These are phyloP conservation scores for Diaporthe sp. DNA, from an alignment of 2,329 filamentous ascomycete species.

Conservation along the genomic window DNA sequence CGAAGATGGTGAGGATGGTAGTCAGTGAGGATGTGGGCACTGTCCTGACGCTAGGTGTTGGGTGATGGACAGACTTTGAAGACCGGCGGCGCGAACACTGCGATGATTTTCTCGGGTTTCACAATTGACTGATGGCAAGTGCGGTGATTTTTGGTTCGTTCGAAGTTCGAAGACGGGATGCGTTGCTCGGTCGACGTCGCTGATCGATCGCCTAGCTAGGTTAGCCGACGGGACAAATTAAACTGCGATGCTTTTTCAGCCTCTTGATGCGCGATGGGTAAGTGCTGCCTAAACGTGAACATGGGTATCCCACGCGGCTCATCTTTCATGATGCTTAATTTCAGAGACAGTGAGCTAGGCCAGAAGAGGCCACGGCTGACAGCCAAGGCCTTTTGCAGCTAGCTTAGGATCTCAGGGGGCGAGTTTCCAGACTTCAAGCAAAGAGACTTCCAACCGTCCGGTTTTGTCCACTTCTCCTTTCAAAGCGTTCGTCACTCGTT, in stretches of 20 bases:
- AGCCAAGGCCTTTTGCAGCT: not conserved
- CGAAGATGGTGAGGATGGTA: not conserved
- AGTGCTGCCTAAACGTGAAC: not conserved
- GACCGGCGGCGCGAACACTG: not conserved
- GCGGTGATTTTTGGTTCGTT: not conserved
- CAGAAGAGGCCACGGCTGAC: conserved; percentile 5
- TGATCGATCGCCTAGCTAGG: not conserved
- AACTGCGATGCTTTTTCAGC: conserved; percentile 1
- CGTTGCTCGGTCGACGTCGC: not conserved
- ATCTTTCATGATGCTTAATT: not conserved
- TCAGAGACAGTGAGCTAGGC: not conserved
- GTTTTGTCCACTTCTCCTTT: not conserved
- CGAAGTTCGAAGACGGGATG: not conserved
- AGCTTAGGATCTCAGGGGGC: conserved; percentile 7
- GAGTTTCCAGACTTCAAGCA: not conserved
- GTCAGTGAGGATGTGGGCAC: too few relatives aligned
- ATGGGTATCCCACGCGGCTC: not conserved
- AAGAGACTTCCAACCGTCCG: not conserved
- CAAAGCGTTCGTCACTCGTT: conserved; percentile 21
- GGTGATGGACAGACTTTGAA: not conserved
- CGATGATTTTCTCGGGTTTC: not conserved
- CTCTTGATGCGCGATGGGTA: not conserved
- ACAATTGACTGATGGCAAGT: too few relatives aligned
- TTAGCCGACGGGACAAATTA: not conserved
- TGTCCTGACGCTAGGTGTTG: too few relatives aligned